Conservation (phyloP, 2,329 filamentous ascomycete species). For the Balansia obtecta region DNA sequence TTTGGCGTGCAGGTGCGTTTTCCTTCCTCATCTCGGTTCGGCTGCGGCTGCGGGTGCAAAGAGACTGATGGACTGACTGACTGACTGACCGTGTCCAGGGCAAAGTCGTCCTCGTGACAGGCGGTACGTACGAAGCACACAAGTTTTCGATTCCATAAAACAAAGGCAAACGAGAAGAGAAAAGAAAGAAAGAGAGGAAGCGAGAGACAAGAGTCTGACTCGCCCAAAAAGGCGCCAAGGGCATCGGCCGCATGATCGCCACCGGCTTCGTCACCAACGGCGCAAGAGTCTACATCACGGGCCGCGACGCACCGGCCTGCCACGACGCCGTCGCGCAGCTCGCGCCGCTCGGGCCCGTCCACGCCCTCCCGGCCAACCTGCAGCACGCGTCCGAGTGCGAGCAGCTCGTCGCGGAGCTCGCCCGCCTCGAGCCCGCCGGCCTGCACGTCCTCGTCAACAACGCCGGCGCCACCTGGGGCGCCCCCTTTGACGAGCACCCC, state of each 20-base stretch:
- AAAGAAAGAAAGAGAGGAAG: no score
- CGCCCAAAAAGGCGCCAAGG: conserved; percentile 33
- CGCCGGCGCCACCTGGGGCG: conserved; percentile 53
- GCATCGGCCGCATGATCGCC: conserved; percentile 56
- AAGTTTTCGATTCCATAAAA: background rate
- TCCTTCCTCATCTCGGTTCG: no score
- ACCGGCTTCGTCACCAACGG: conserved; percentile 53
- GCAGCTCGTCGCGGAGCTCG: conserved; percentile 38
- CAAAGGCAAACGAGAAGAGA: background rate
- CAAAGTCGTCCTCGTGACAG: conserved; percentile 47
- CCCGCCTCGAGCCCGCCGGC: conserved; percentile 30
- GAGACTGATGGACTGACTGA: no score
- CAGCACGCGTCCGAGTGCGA: conserved; percentile 45
- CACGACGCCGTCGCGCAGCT: conserved; percentile 42
- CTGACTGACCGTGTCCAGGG: conserved; percentile 23
- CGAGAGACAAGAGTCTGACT: no score
- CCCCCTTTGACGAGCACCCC: conserved; percentile 44
- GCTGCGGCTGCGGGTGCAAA: no score
- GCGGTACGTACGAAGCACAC: conserved; percentile 19
- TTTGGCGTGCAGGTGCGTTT: conserved; percentile 46
- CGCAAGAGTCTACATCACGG: conserved; percentile 53
- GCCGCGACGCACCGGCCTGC: conserved; percentile 47
- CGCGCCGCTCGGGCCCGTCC: conserved; percentile 38
- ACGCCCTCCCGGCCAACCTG: conserved; percentile 51
- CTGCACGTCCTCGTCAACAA: conserved; percentile 57